phyloP scores from a whole-genome alignment of 257 asterid genomes.

The Echium plantagineum region DNA sequence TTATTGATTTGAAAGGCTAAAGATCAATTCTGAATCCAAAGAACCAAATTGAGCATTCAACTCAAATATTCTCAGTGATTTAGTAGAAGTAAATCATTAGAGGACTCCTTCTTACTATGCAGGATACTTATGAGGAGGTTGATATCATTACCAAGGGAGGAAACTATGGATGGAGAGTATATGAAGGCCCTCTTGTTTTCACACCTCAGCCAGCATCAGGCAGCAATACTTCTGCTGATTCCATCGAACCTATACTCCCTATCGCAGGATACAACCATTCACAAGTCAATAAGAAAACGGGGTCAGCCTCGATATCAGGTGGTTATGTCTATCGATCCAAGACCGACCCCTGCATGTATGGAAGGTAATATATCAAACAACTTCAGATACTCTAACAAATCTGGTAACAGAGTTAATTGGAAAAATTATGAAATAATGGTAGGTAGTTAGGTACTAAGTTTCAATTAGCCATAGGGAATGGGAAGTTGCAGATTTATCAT shows the following conservation, averaged over 20 bases:
- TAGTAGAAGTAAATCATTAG: not conserved
- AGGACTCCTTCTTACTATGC: not conserved
- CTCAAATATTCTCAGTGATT: too few relatives aligned
- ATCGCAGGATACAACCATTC: constrained; percentile 67
- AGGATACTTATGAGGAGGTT: constrained; percentile 86
- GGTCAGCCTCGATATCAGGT: constrained; percentile 86
- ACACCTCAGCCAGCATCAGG: constrained; percentile 44
- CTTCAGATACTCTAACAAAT: not conserved
- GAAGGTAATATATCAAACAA: constrained; percentile 44
- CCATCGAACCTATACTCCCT: constrained; percentile 63
- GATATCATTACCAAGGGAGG: constrained; percentile 82
- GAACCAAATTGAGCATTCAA: not conserved
- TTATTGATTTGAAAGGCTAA: too few relatives aligned
- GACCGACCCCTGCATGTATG: constrained; percentile 78
- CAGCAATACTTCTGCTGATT: constrained; percentile 40
- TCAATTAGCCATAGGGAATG: too few relatives aligned
- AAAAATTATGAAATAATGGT: too few relatives aligned
- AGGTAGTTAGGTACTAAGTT: too few relatives aligned
- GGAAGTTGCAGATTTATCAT: too few relatives aligned
- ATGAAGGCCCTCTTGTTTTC: constrained; percentile 60
- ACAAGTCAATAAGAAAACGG: constrained; percentile 41
- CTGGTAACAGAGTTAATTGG: not conserved
- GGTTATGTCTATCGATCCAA: constrained; percentile 74
- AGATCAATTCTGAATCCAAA: not conserved
- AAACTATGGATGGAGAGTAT: constrained; percentile 83